Evolutionary conservation across 2,329 filamentous ascomycete genomes (phyloP), one percentile per base, ranked within the genome.

Genomic region (Sclerotinia minor): DNA sequence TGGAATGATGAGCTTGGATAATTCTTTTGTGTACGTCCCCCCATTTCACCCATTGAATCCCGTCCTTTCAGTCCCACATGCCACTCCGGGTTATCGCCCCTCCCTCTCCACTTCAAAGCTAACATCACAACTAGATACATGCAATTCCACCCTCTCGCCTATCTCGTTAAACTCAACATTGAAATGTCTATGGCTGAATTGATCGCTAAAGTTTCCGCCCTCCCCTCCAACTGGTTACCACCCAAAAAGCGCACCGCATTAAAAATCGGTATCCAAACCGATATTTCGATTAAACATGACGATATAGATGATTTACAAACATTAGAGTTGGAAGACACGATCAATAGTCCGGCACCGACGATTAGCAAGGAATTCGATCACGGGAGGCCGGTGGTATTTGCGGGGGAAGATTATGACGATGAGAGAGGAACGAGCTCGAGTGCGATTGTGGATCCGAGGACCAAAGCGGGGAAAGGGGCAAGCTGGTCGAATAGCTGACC

Each of bases 91-190:
- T 21, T 13, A 38, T 13, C 44, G 26, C 60, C 15, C 26, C 2
- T 29, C 24, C 24, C 29, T 11, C 41, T 4, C 32, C 32, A 5
- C 24, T 11, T 11, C 3, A 45, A 32, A 47, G 8, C 26, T n/a
- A 49, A 26, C 32, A 17, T 24, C 5, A 9, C 2, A 44, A 47
- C 19, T 21, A 74, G 73, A 49, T 78, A 77, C 71, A 76, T 79
- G 63, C 78, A 80, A 69, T 80, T 80, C 73, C 79, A 80, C 65
- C 79, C 79, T 0, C 76, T 81, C 13, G 77, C 77, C 8, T 81
- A 81, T 72, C 79, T 80, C 59, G 78, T 81, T 58, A 80, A 78
- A 69, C 77, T 81, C 65, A 80, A 81, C 71, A 81, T 81, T 67
- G 80, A 81, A 72, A 79, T 81, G 78, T 76, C 76, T 68, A 81